A percentile compares a stretch with the other conserved stretches of the same genome.
Evolutionary conservation across 345 rosid species (phyloP).

Genomic region (Atalantia buxifolia): DNA sequence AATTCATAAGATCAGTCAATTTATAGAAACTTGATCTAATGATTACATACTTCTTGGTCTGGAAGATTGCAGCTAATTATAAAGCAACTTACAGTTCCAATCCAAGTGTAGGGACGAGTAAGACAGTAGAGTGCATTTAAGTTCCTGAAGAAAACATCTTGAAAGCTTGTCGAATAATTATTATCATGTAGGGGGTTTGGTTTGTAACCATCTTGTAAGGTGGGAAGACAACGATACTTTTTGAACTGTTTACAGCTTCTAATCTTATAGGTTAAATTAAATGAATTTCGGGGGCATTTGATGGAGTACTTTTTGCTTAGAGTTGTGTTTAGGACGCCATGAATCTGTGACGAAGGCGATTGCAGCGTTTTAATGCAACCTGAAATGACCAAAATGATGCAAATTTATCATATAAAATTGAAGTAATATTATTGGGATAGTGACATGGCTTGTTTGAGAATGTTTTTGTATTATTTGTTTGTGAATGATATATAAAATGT

Average conservation of each 20-base stretch:
- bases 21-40: no score
- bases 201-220: neutral
- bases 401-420: no score
- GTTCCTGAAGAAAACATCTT: neutral
- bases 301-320: neutral
- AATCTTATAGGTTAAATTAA: neutral
- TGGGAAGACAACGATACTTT: neutral
- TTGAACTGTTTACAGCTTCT: neutral
- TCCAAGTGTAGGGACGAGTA: slow-evolving; percentile 34
- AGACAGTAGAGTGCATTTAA: slow-evolving; percentile 18
- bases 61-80: neutral
- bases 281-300: neutral
- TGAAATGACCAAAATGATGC: neutral
- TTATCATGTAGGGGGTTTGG: neutral
- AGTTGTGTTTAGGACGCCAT: neutral
- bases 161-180: neutral
- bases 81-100: slow-evolving; percentile 31
- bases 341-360: neutral
- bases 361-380: neutral
- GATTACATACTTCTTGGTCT: no score
- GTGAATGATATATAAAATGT: no score
- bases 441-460: no score
- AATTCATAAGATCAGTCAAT: no score
- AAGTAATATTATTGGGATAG: no score
- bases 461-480: no score